phyloP scores from a whole-genome alignment of 1,284 basidiomycete species.

The Marasmius tenuissimus region DNA sequence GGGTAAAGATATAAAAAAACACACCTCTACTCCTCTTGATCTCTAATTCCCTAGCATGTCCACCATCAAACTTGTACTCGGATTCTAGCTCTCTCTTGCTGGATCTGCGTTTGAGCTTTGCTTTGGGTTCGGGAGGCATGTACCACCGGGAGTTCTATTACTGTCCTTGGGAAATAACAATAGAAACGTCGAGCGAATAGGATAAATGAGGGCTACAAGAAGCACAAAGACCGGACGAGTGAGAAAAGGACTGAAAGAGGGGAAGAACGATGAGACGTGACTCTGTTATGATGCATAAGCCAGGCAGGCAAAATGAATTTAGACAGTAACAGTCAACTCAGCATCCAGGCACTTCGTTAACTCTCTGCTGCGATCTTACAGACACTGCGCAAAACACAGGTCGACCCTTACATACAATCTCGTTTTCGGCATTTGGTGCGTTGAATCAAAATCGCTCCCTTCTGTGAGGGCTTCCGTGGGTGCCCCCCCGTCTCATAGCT shows the following conservation, averaged over 20 bases:
- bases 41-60: slow-evolving; percentile 53
- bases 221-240: background rate
- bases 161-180: background rate
- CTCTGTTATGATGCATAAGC: too few relatives aligned
- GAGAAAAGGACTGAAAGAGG: too few relatives aligned
- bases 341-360: background rate
- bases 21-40: slow-evolving; percentile 49
- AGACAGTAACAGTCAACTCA: background rate
- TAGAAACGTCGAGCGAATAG: background rate
- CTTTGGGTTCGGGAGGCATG: slow-evolving; percentile 51
- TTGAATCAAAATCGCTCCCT: too few relatives aligned
- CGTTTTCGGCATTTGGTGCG: too few relatives aligned
- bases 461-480: too few relatives aligned
- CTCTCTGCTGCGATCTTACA: too few relatives aligned
- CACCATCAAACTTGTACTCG: slow-evolving; percentile 47
- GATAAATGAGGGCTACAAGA: background rate
- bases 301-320: too few relatives aligned
- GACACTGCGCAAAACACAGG: too few relatives aligned
- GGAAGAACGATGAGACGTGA: too few relatives aligned
- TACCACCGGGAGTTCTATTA: background rate
- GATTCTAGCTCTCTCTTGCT: slow-evolving; percentile 45
- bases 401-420: too few relatives aligned
- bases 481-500: too few relatives aligned
- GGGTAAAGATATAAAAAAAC: slow-evolving; percentile 9
- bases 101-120: slow-evolving; percentile 44